These are phyloP conservation scores for Lactarius deliciosus DNA, from an alignment of 768 basidiomycete species.

Conservation along the genomic window DNA sequence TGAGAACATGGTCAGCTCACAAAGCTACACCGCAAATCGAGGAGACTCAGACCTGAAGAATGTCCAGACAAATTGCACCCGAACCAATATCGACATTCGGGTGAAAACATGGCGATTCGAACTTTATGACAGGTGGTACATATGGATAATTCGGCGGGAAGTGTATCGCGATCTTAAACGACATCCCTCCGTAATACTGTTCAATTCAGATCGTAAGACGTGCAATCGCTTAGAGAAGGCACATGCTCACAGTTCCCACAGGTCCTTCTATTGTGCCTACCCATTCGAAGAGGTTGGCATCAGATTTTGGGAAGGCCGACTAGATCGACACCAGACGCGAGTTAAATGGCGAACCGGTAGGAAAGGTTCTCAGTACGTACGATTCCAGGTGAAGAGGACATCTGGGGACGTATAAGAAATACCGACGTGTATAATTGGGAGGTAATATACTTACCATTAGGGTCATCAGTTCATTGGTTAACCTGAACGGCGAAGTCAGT, in stretches of 20 bases:
- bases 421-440: not conserved
- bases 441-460: slow-evolving; percentile 64
- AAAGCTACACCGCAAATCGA: slow-evolving; percentile 4
- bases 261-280: slow-evolving; percentile 85
- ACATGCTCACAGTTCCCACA: slow-evolving; percentile 60
- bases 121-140: slow-evolving; percentile 79
- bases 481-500: slow-evolving; percentile 40
- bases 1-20: slow-evolving; percentile 3
- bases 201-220: slow-evolving; percentile 15
- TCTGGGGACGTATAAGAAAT: slow-evolving; percentile 43
- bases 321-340: slow-evolving; percentile 33
- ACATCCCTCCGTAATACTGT: slow-evolving; percentile 75
- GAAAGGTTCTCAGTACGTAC: slow-evolving; percentile 45
- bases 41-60: slow-evolving; percentile 61
- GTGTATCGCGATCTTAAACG: slow-evolving; percentile 78
- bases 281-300: slow-evolving; percentile 89
- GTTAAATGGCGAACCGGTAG: not conserved
- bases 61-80: slow-evolving; percentile 83
- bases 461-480: slow-evolving; percentile 84
- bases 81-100: slow-evolving; percentile 83
- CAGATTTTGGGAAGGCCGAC: slow-evolving; percentile 89
- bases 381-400: slow-evolving; percentile 87
- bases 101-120: slow-evolving; percentile 88
- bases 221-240: slow-evolving; percentile 3
- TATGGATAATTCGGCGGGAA: slow-evolving; percentile 92